Base-by-base conservation (phyloP, 306 rosid species). In the Vigna nakashimae region DNA sequence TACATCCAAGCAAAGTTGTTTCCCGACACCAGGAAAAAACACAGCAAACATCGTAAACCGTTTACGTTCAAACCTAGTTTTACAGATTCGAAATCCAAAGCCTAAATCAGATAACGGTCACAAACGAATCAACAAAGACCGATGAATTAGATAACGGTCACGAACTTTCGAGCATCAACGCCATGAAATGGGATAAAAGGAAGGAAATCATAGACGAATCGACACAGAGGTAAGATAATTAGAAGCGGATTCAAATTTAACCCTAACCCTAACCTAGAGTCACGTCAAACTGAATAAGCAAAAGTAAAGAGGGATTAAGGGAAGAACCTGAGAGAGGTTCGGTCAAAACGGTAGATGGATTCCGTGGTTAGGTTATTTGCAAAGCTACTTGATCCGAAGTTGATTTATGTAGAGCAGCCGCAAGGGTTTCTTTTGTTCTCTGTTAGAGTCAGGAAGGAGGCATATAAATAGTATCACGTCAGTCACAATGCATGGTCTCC, bases 241-340 rank as follows among this genome's bases (percentile, higher is more conserved):
- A 6, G 11, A 40, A 26, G 4, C 30, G 1, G 26, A 58, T 24
- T 6, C 1, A 34, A 16, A 3, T 17, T 7, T 15, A 60, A 22
- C 38, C 46, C 78, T 72, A 72, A 65, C 69, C 77, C 85, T 48
- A 80, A 57, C 71, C 36, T 16, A 22, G 43, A 46, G 34, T 28
- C 13, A 9, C 45, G 16, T 2, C 2, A 5, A 2, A 7, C 48
- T 13, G 16, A 80, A 12, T 24, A 60, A 48, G 36, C 48, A 18
- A 17, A 40, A 59, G 49, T 34, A 50, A 9, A 12, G 6, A 11
- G 3, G 15, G 24, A 17, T 1, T 16, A 26, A 16, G 57, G 43
- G 53, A 59, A 68, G 36, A 68, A 69, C 82, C 82, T 76, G 48
- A 52, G 38, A 62, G 62, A 38, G 65, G 45, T 75, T 1, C 18